These are phyloP conservation scores for Globisporangium polare DNA, from an alignment of 352 stramenopile genomes.

Conservation along the genomic window DNA sequence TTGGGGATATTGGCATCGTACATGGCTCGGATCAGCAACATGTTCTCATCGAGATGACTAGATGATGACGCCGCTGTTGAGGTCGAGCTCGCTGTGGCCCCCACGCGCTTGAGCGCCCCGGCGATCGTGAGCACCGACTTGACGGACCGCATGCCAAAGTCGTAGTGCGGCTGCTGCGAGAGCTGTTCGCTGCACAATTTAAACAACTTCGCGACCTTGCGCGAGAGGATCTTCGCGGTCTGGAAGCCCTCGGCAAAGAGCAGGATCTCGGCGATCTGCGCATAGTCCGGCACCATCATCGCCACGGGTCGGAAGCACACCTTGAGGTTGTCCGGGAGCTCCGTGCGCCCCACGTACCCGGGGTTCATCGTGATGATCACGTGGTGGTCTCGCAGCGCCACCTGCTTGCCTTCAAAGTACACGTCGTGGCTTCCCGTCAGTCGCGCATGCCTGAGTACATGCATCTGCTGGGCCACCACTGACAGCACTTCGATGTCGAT, in stretches of 20 bases:
- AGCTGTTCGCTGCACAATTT: constrained; percentile 86
- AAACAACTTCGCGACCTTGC: constrained; percentile 76
- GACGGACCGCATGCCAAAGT: constrained; percentile 87
- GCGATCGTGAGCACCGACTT: constrained; percentile 80
- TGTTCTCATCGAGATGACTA: constrained; percentile 37
- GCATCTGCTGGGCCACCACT: constrained; percentile 86
- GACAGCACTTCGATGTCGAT: constrained; percentile 88
- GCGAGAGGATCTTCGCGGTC: constrained; percentile 49
- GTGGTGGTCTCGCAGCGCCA: constrained; percentile 62
- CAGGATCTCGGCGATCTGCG: constrained; percentile 81
- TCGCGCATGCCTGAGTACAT: constrained; percentile 48
- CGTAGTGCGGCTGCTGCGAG: constrained; percentile 81
- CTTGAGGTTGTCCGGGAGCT: constrained; percentile 85
- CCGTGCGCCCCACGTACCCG: constrained; percentile 69
- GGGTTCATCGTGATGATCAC: constrained; percentile 91
- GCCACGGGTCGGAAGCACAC: constrained; percentile 79
- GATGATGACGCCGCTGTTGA: background rate
- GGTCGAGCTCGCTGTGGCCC: background rate
- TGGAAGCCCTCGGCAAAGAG: constrained; percentile 82
- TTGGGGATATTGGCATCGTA: constrained; percentile 91
- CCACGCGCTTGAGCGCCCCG: constrained; percentile 52
- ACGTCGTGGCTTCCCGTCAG: constrained; percentile 32
- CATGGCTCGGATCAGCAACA: constrained; percentile 93
- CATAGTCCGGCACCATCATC: constrained; percentile 89
- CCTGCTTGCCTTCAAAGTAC: constrained; percentile 49